Conservation (phyloP, 768 basidiomycete genomes). For the Dentipellis sp. region DNA sequence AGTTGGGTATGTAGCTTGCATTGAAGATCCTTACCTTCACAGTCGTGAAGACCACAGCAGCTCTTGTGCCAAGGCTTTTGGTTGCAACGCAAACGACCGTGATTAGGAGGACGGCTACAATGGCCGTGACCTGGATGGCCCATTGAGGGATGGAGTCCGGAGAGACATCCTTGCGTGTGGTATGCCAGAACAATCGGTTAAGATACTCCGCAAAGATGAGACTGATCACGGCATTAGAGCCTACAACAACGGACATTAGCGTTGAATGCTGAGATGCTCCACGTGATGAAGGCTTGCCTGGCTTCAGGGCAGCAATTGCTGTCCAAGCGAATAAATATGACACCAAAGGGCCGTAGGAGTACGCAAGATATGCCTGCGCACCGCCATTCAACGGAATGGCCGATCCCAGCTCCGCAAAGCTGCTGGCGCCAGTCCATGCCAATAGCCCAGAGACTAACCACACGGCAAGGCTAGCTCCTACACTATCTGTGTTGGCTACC, state of each 20-base stretch:
- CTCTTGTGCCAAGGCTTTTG: slow-evolving; percentile 67
- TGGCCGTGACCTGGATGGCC: slow-evolving; percentile 84
- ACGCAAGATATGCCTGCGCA: slow-evolving; percentile 76
- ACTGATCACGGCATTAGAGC: slow-evolving; percentile 74
- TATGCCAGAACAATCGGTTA: slow-evolving; percentile 80
- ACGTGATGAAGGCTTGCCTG: slow-evolving; percentile 34
- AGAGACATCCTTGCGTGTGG: slow-evolving; percentile 58
- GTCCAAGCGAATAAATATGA: slow-evolving; percentile 96
- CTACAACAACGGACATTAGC: slow-evolving; percentile 24
- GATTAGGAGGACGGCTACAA: slow-evolving; percentile 61
- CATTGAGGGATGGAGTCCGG: slow-evolving; percentile 79
- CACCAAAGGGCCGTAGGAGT: slow-evolving; percentile 77
- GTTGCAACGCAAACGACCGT: slow-evolving; percentile 73
- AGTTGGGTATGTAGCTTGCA: background rate
- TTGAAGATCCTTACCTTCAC: slow-evolving; percentile 52
- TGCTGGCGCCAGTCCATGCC: slow-evolving; percentile 94
- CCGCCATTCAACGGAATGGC: slow-evolving; percentile 70
- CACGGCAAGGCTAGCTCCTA: slow-evolving; percentile 80
- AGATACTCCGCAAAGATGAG: slow-evolving; percentile 91
- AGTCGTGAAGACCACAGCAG: slow-evolving; percentile 79
- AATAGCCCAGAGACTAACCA: slow-evolving; percentile 81
- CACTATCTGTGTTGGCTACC: slow-evolving; percentile 79
- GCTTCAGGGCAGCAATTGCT: slow-evolving; percentile 80
- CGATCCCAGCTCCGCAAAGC: slow-evolving; percentile 86
- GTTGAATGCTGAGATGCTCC: background rate